phyloP scores from a whole-genome alignment of 1,284 basidiomycete species.

The Tremellales sp. region DNA sequence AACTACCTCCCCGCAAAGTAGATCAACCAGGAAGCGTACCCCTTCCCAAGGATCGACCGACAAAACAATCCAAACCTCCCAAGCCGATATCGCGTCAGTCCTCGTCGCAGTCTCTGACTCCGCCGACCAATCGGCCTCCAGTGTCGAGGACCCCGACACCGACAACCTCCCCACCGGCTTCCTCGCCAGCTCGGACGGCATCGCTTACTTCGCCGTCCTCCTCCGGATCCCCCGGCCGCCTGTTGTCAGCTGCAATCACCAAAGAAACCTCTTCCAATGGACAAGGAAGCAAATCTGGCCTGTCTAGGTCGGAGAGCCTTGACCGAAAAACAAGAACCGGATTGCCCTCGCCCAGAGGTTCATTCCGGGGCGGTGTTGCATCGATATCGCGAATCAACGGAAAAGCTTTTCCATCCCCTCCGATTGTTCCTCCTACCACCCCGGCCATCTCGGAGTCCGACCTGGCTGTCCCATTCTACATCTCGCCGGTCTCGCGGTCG shows the following conservation, averaged over 20 bases:
- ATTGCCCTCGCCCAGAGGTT: no score
- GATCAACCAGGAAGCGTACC: no score
- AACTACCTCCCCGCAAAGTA: conserved; percentile 21
- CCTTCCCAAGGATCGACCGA: no score
- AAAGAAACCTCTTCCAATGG: no score
- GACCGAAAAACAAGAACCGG: no score
- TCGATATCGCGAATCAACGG: no score
- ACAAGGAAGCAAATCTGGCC: no score
- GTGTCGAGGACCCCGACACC: background rate
- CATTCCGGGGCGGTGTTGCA: no score
- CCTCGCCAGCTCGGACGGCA: conserved; percentile 2
- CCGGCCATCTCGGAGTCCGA: background rate
- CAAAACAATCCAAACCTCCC: background rate
- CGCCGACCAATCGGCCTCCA: conserved; percentile 4
- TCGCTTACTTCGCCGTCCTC: conserved; percentile 6
- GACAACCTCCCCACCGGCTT: conserved; percentile 4
- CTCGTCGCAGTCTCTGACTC: background rate
- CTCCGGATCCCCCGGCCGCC: no score
- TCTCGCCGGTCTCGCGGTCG: conserved; percentile 43
- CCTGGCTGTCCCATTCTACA: conserved; percentile 47
- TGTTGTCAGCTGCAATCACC: no score
- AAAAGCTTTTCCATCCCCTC: conserved; percentile 8
- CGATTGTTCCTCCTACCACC: background rate
- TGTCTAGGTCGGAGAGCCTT: no score
- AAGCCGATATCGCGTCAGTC: background rate